These are phyloP conservation scores for Nakataea oryzae DNA, from an alignment of 2,329 filamentous ascomycete species.

Conservation along the genomic window DNA sequence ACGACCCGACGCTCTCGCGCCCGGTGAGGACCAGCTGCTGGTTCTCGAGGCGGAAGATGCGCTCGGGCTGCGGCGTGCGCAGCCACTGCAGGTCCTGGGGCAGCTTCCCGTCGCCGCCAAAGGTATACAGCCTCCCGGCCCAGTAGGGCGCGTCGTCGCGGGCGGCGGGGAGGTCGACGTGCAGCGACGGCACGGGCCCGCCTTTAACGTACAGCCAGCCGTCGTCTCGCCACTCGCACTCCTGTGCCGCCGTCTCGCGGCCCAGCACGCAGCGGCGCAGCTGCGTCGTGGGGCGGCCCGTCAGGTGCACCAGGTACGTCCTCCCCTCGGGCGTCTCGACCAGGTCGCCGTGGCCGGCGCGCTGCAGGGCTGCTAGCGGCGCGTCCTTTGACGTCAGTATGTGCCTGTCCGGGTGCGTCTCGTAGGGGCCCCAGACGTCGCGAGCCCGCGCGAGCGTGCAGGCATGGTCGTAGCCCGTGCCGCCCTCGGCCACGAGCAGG, in stretches of 20 bases:
- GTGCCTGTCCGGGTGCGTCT: constrained; percentile 45
- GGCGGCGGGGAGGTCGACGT: constrained; percentile 36
- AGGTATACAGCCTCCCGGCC: constrained; percentile 36
- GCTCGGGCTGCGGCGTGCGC: constrained; percentile 41
- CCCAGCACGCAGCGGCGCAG: constrained; percentile 41
- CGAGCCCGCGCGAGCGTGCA: constrained; percentile 45
- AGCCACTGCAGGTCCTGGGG: constrained; percentile 48
- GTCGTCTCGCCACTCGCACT: constrained; percentile 46
- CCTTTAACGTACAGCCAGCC: constrained; percentile 54
- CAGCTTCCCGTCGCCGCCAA: constrained; percentile 23
- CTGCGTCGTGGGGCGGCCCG: constrained; percentile 39
- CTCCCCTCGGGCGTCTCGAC: constrained; percentile 38
- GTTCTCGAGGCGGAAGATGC: constrained; percentile 31
- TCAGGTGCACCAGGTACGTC: constrained; percentile 43
- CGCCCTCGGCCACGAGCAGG: constrained; percentile 31
- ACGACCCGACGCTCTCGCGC: constrained; percentile 42
- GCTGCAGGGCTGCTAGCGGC: constrained; percentile 37
- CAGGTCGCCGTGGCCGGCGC: constrained; percentile 67
- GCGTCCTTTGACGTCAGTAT: constrained; percentile 40
- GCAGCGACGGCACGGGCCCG: constrained; percentile 42
- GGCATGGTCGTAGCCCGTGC: constrained; percentile 28
- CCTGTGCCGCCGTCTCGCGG: constrained; percentile 46
- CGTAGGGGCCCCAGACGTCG: constrained; percentile 50
- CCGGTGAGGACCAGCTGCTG: constrained; percentile 34
- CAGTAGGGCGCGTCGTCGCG: constrained; percentile 40